Base-by-base conservation (phyloP, 164 flowering plant species). In the Taxillus chinensis region DNA sequence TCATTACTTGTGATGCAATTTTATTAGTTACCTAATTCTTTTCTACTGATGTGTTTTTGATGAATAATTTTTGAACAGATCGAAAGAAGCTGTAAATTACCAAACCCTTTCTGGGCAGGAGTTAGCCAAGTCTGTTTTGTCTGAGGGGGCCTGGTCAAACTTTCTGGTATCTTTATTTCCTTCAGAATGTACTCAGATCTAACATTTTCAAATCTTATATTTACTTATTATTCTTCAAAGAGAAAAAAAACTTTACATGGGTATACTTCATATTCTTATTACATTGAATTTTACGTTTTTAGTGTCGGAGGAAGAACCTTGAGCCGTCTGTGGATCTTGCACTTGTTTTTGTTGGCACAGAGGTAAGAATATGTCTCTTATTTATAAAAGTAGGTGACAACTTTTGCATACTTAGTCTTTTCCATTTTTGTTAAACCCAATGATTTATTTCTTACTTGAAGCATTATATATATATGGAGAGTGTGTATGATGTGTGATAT, bases 81-180 rank as follows among this genome's bases (percentile, higher is more conserved):
- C 71, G 61, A 74, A 73, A 62, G 82, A 78, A 46, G 66, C 64
- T 60, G 82, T 92, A 43, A 73, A 82, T 52, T 89, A 92, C 66
- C 86, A 80, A 69, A 84, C 86, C 55, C 66, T 92, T 40, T 79
- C 86, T 17, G 75, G 81, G 17, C 79, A 72, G 73, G 89, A 86
- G 67, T 74, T 92, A 51, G 92, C 86, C 15, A 77, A 72, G 60
- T 72, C 86, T 59, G 78, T 87, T 66, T 72, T 89, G 15, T 71
- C 84, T 59, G 63, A 80, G 62, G 96, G 86, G 13, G 86, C 90
- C 48, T 92, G 93, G 98, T 86, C 88, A 51, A 73, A 79, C 64
- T 68, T 84, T 15, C 73, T 89, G 98, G 98, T 92, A 84, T 39
- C 49, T 52, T 55, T 7, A 8, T 54, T 60, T 8, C 42, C 9